Evolutionary conservation across 768 basidiomycete species (phyloP).

Genomic region (Russula abietina): DNA sequence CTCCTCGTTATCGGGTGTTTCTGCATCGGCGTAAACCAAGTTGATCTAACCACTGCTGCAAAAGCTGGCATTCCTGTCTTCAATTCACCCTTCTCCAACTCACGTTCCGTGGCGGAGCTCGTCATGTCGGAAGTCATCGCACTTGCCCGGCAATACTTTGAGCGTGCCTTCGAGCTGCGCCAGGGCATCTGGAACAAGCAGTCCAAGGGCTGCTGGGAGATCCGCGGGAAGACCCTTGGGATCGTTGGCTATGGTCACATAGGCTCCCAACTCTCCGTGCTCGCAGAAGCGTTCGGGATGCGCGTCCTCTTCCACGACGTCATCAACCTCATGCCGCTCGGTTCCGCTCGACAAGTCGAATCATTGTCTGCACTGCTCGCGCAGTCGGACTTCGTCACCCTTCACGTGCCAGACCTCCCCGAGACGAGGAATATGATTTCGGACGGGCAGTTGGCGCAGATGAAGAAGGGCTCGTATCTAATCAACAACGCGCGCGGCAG

Average conservation of each 20-base stretch:
- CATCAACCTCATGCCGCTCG: constrained; percentile 95
- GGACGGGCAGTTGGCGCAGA: constrained; percentile 63
- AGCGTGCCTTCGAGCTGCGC: constrained; percentile 83
- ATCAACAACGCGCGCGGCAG: constrained; percentile 97
- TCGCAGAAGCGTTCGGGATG: constrained; percentile 94
- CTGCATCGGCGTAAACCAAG: constrained; percentile 99
- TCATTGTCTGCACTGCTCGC: constrained; percentile 65
- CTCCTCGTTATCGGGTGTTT: constrained; percentile 96
- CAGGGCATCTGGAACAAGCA: constrained; percentile 97
- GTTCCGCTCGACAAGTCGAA: constrained; percentile 86
- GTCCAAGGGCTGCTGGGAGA: constrained; percentile 96
- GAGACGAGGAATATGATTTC: constrained; percentile 96
- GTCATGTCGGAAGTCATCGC: constrained; percentile 92
- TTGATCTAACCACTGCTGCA: constrained; percentile 79
- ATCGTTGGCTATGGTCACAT: constrained; percentile 99
- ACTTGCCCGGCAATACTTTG: constrained; percentile 88
- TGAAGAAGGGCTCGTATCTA: constrained; percentile 94
- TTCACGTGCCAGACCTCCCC: constrained; percentile 94
- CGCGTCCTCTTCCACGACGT: constrained; percentile 94
- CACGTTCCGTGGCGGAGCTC: constrained; percentile 96
- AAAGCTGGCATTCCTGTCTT: constrained; percentile 93
- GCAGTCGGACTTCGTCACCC: constrained; percentile 87
- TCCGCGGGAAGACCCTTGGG: constrained; percentile 95
- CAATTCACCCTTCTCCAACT: constrained; percentile 99
- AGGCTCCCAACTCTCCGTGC: constrained; percentile 92